A percentile compares a stretch with the other conserved stretches of the same genome.
Evolutionary conservation across 2,329 filamentous ascomycete species (phyloP).

Genomic region (Colletotrichum sp.): DNA sequence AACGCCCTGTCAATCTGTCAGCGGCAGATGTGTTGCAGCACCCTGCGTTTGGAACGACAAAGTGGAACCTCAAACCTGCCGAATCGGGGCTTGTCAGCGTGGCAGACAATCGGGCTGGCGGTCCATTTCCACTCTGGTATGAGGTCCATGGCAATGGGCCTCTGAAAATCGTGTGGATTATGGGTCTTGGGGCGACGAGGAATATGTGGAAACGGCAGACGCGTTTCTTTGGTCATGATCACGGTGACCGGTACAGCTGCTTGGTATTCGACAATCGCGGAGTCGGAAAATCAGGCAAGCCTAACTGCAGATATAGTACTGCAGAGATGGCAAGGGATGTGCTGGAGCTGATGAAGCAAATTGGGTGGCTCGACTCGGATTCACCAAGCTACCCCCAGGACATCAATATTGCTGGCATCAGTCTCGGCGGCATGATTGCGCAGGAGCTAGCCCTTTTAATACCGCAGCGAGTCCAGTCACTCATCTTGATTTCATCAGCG

Average conservation of each 20-base stretch:
- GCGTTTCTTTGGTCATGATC: conserved; percentile 67
- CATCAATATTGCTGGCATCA: conserved; percentile 69
- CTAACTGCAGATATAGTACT: conserved; percentile 68
- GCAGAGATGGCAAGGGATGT: conserved; percentile 74
- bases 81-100: neutral
- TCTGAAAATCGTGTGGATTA: conserved; percentile 7
- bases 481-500: conserved; percentile 1
- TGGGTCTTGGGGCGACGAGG: conserved; percentile 4
- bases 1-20: neutral
- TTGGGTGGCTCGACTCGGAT: conserved; percentile 57
- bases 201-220: conserved; percentile 59
- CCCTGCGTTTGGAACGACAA: neutral
- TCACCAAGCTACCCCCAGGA: conserved; percentile 31
- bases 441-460: conserved; percentile 62
- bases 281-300: conserved; percentile 71
- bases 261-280: conserved; percentile 74
- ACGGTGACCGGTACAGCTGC: conserved; percentile 62
- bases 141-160: conserved; percentile 2
- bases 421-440: conserved; percentile 78
- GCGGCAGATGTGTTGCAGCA: neutral
- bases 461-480: conserved; percentile 23
- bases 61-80: neutral
- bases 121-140: conserved; percentile 7
- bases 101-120: neutral
- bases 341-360: conserved; percentile 60